Evolutionary conservation across 2,329 filamentous ascomycete species (phyloP), one percentile per base, ranked within the genome.

Genomic region (Aphanocladium album): DNA sequence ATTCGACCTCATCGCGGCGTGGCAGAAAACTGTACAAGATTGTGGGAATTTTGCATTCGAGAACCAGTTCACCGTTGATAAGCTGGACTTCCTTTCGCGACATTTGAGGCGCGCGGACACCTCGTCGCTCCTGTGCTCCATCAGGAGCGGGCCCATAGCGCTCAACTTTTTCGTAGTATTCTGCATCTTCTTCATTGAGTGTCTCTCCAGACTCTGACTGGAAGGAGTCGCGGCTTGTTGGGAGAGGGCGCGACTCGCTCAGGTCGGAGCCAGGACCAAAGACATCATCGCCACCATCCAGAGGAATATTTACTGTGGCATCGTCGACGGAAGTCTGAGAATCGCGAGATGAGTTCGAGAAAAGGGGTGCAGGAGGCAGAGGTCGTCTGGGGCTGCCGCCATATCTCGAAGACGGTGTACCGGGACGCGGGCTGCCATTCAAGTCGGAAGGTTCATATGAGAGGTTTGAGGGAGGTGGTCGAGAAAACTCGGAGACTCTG

Each of bases 31-130:
- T 96, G 83, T 98, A 96, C 45, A 99, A 81, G 67, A 98, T 99
- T 0, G 95, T 99, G 0, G 96, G 95, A 66, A 99, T 99, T 77
- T 99, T 99, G 82, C 95, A 98, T 78, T 99, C 95, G 51, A 99
- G 82, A 62, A 99, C 93, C 57, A 99, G 87, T 76, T 99, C 93
- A 70, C 95, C 95, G 71, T 99, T 98, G 82, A 98, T 96, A 49
- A 99, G 84, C 69, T 91, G 88, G 59, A 99, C 95, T 74, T 98
- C 93, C 71, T 96, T 96, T 75, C 88, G 95, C 12, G 89, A 86
- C 85, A 93, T 93, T 69, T 96, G 91, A 3, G 91, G 91, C 33
- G 89, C 84, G 65, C 93, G 86, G 30, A 93, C 91, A 60, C 95
- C 95, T 69, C 95, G 85, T 60, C 95, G 86, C 70, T 91, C 88